phyloP scores from a whole-genome alignment of 2,329 filamentous ascomycete genomes.

The Colletotrichum tanaceti region DNA sequence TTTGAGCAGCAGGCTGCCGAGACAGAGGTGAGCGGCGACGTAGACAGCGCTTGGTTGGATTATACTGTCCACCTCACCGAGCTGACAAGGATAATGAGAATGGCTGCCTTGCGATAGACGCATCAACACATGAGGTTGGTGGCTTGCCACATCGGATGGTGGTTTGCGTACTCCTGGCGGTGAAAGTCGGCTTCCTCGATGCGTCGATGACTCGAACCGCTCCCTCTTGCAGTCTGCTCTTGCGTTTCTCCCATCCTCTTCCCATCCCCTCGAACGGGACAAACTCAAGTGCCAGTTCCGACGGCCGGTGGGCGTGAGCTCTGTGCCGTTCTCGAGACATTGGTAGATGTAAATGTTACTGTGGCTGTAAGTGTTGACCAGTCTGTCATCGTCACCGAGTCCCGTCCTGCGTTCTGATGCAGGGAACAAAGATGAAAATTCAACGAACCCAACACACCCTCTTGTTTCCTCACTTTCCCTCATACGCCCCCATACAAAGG shows the following conservation, averaged over 20 bases:
- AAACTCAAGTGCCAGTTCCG: not conserved
- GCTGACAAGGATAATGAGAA: slow-evolving; percentile 31
- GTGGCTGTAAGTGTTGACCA: slow-evolving; percentile 22
- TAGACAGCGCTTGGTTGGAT: slow-evolving; percentile 1
- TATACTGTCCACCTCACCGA: slow-evolving; percentile 34
- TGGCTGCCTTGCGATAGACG: slow-evolving; percentile 26
- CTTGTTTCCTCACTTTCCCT: slow-evolving; percentile 24
- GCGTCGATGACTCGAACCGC: slow-evolving; percentile 1
- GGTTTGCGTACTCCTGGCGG: slow-evolving; percentile 28
- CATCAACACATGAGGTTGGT: slow-evolving; percentile 20
- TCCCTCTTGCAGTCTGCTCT: not conserved
- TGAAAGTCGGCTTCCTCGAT: slow-evolving; percentile 12
- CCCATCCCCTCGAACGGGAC: not conserved
- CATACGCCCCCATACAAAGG: slow-evolving; percentile 22
- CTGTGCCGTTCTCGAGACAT: not conserved
- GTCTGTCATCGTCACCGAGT: not conserved
- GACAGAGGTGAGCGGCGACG: slow-evolving; percentile 23
- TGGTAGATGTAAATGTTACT: slow-evolving; percentile 8
- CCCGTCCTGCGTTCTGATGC: not conserved
- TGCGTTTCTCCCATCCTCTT: not conserved
- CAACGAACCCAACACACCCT: slow-evolving; percentile 28
- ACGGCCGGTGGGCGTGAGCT: not conserved
- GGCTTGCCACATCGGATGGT: slow-evolving; percentile 27
- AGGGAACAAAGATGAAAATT: slow-evolving; percentile 24
- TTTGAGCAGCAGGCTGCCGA: slow-evolving; percentile 29